Evolutionary conservation across 2,329 filamentous ascomycete genomes (phyloP).

Genomic region (Neofusicoccum laricinum): DNA sequence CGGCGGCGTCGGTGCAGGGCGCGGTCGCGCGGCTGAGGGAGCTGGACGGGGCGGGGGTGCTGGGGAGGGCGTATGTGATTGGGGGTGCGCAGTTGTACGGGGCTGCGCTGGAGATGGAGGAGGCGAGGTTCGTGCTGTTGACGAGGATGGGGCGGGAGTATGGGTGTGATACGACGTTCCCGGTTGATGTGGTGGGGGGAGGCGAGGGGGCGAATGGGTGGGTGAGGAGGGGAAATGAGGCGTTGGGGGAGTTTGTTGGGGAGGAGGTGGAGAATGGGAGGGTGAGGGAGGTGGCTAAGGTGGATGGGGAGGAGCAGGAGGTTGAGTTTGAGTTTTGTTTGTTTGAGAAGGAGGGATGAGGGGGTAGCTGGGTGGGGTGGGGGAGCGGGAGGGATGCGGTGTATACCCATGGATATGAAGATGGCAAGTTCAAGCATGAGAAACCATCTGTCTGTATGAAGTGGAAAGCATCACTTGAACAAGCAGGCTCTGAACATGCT

Average conservation of each 20-base stretch:
- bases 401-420: too few species aligned
- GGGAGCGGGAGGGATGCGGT: too few species aligned
- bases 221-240: constrained; percentile 51
- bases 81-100: constrained; percentile 85
- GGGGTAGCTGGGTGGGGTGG: too few species aligned
- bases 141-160: constrained; percentile 68
- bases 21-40: background rate
- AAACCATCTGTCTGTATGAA: too few species aligned
- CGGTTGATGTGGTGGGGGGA: constrained; percentile 52
- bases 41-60: constrained; percentile 20
- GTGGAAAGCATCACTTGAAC: too few species aligned
- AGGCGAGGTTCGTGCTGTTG: constrained; percentile 63
- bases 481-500: too few species aligned
- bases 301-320: constrained; percentile 54
- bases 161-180: constrained; percentile 75
- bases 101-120: constrained; percentile 59
- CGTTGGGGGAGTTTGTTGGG: constrained; percentile 63
- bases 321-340: constrained; percentile 70
- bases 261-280: constrained; percentile 58
- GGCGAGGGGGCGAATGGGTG: constrained; percentile 45
- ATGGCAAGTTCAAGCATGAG: too few species aligned
- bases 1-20: background rate
- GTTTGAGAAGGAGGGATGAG: constrained; percentile 51
- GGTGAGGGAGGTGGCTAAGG: constrained; percentile 29
- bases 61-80: constrained; percentile 75